Base-by-base conservation (phyloP, 2,329 filamentous ascomycete species). In the Nothomitra cinnamomea region DNA sequence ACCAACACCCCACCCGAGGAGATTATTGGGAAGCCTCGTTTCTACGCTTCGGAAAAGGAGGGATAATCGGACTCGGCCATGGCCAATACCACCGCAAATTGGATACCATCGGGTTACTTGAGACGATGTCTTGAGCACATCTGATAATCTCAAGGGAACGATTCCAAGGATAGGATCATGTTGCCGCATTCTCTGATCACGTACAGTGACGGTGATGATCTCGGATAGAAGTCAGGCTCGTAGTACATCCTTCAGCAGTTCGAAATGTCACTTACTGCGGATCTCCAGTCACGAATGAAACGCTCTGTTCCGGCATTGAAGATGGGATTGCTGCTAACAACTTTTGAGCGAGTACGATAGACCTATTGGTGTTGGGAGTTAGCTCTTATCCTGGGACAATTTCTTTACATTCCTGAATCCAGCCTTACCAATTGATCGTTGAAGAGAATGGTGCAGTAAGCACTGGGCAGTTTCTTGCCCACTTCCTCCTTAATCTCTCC, bases 241-340 rank as follows among this genome's bases (percentile, higher is more conserved):
- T 10, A 32, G 4, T 32, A 32, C 28, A 32, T 10, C 28, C 5
- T 32, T 4, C 28, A 32, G 28, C 28, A 32, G 4, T 10, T 32
- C 10, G 4, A 10, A 32, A 32, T 32, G n/a, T 32, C 10, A 10
- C 28, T 32, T 32, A 32, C 28, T 32, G 79, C 77, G 17, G 86
- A 92, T 58, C 87, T 78, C 92, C 92, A 98, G 63, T 98, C 90
- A 21, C 90, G 83, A 28, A 96, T 72, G 61, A 96, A 96, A 12
- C 84, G 79, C 64, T 98, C 92, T 0, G 89, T 95, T 56, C 90
- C 90, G 2, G 92, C 89, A 61, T 96, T 95, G 75, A 95, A 96
- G 58, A 96, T 95, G 1, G 92, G 92, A 65, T 94, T 89, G 52
- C 87, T 94, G 36, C 85, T 94, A 6, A 94, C 85, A 2, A 89